A percentile compares a stretch with the other conserved stretches of the same genome.
phyloP scores from a whole-genome alignment of 805 yeast genomes.

The Cyberlindnera suaveolens region DNA sequence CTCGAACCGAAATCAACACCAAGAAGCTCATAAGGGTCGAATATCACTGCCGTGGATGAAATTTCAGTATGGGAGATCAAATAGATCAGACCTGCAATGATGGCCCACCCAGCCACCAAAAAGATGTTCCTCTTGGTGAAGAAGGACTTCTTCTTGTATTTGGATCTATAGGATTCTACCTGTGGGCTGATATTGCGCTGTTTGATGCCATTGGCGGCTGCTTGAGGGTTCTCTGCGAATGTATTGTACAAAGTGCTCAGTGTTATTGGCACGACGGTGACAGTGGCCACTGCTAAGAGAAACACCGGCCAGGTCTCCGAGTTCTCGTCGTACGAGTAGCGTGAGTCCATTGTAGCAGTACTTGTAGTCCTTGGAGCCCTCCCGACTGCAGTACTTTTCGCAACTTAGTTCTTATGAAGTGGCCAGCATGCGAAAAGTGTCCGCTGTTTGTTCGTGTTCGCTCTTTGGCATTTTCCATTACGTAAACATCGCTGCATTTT shows the following conservation, averaged over 20 bases:
- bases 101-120: constrained; percentile 21
- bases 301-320: constrained; percentile 25
- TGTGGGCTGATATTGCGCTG: constrained; percentile 5
- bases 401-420: no score
- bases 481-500: no score
- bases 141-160: constrained; percentile 3
- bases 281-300: constrained; percentile 20
- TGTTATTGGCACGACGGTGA: constrained; percentile 20
- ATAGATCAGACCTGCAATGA: constrained; percentile 33
- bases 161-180: constrained; percentile 9
- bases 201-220: constrained; percentile 4
- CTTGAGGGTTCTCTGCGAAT: not conserved
- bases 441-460: no score
- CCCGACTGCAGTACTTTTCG: not conserved
- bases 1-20: constrained; percentile 63
- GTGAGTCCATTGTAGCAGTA: constrained; percentile 17
- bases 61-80: constrained; percentile 25
- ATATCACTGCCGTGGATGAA: constrained; percentile 42
- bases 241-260: constrained; percentile 7
- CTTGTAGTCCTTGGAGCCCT: not conserved
- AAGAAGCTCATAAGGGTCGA: constrained; percentile 89
- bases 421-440: no score
- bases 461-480: no score
- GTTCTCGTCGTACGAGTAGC: constrained; percentile 23
- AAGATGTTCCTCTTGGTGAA: constrained; percentile 14